A percentile compares a stretch with the other conserved stretches of the same genome.
Conservation (phyloP, 2,329 filamentous ascomycete genomes). For the Colletotrichum shisoi region DNA sequence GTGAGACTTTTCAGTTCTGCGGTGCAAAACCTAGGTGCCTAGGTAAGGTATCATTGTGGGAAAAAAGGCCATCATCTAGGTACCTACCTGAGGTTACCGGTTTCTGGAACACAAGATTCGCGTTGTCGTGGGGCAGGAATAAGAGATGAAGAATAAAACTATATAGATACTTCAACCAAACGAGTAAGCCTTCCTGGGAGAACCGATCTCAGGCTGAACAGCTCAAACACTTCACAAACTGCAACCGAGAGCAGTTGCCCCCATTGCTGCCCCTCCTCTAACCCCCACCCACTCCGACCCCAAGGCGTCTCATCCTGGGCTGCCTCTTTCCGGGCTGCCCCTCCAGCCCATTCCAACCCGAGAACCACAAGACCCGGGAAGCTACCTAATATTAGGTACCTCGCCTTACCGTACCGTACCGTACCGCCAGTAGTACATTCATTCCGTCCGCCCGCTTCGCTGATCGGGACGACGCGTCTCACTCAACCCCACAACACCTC, state of each 20-base stretch:
- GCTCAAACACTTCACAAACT: constrained; percentile 14
- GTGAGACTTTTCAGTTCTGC: no score
- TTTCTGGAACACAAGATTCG: neutral
- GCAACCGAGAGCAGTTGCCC: constrained; percentile 14
- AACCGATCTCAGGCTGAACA: constrained; percentile 4
- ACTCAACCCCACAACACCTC: constrained; percentile 16
- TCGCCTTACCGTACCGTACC: neutral
- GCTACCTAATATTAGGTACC: neutral
- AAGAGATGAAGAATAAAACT: neutral
- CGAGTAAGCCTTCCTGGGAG: constrained; percentile 1
- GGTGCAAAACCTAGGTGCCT: no score
- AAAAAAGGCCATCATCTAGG: no score
- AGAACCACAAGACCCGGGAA: neutral
- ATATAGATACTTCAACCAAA: neutral
- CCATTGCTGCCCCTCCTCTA: constrained; percentile 20
- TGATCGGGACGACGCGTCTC: constrained; percentile 6
- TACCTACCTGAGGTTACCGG: neutral
- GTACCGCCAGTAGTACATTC: constrained; percentile 1
- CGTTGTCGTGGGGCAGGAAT: neutral
- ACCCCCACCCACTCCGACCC: constrained; percentile 30
- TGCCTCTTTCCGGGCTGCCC: constrained; percentile 26
- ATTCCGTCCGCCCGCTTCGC: constrained; percentile 12
- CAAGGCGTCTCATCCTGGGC: constrained; percentile 35
- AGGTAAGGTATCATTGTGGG: neutral
- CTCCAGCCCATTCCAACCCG: constrained; percentile 12